Evolutionary conservation across 177 flowering plant genomes (phyloP).

Genomic region (Tripterygium wilfordii): DNA sequence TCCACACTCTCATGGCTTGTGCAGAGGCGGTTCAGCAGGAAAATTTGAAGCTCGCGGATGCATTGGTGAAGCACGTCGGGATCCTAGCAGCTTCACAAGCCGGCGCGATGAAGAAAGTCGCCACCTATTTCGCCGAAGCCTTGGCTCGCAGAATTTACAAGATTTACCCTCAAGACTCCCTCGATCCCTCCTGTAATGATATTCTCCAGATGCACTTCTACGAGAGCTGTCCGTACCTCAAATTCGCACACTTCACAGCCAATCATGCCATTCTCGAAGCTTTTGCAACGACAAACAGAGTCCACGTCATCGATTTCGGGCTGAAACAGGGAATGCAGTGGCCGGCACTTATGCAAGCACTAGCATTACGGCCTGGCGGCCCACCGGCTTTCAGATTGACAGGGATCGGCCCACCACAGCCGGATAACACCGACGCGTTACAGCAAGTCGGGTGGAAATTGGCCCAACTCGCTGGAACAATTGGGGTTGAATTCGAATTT

Average conservation of each 20-base stretch:
- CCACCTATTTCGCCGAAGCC: conserved; percentile 47
- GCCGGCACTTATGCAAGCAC: conserved; percentile 58
- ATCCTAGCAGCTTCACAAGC: conserved; percentile 34
- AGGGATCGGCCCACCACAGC: conserved; percentile 54
- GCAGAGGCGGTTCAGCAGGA: conserved; percentile 44
- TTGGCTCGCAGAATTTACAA: conserved; percentile 37
- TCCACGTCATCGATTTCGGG: conserved; percentile 50
- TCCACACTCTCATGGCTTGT: conserved; percentile 46
- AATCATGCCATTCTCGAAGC: conserved; percentile 57
- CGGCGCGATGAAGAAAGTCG: conserved; percentile 58
- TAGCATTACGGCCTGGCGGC: conserved; percentile 44
- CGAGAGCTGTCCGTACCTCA: conserved; percentile 47
- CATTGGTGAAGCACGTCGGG: conserved; percentile 37
- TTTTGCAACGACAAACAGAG: conserved; percentile 26
- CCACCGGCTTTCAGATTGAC: conserved; percentile 45
- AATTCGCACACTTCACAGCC: conserved; percentile 57
- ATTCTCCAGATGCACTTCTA: conserved; percentile 48
- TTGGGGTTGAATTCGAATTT: conserved; percentile 42
- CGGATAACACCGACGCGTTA: conserved; percentile 34
- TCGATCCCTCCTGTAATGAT: conserved; percentile 23
- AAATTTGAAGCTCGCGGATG: conserved; percentile 34
- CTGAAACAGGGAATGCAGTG: conserved; percentile 56
- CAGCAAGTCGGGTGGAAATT: conserved; percentile 49
- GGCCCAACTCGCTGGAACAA: conserved; percentile 34
- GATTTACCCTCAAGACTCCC: conserved; percentile 28